Evolutionary conservation across 2,329 filamentous ascomycete species (phyloP), one percentile per base, ranked within the genome.

Genomic region (Samsoniella hepiali): DNA sequence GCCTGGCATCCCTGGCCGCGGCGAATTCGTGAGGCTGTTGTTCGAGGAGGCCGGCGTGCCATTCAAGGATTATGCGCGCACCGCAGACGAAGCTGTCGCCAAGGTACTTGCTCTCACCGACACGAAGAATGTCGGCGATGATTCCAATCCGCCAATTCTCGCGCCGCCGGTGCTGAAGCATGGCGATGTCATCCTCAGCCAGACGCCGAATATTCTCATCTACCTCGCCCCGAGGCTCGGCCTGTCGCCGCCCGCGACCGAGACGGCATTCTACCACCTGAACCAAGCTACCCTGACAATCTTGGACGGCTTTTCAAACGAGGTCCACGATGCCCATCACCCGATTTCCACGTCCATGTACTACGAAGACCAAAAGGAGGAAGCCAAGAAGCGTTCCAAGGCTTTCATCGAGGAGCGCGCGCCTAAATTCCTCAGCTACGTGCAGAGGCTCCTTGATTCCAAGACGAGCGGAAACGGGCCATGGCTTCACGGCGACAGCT

Each of bases 271-370:
- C 53, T 88, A 83, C 66, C 81, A 83, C 62, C 78, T 91, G 65
- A 86, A 91, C 64, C 81, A 79, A 55, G 80, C 93, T 34, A 80
- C 82, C 0, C 75, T 93, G 64, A 93, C 90, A 3, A 87, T 89
- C 1, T 75, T 93, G 22, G 91, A 94, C 69, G 84, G 84, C 1
- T 74, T 93, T 54, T 84, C 84, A 69, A 87, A 88, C 67, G 91
- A 93, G 76, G 74, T 85, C 1, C 91, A 93, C 72, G 89, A 93
- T 69, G 87, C 85, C 32, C 91, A 94, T 72, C 91, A 94, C 70
- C 91, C 91, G 1, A 77, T 91, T 58, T 81, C 84, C 1, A 71
- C 77, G 0, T 71, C 73, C 1, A 72, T 83, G 5, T 89, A 88
- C 72, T 94, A 93, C 69, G 89, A 92, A 70, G 88, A 93, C 32